Base-by-base conservation (phyloP, 148 eudicot species). In the Diospyros lotus region DNA sequence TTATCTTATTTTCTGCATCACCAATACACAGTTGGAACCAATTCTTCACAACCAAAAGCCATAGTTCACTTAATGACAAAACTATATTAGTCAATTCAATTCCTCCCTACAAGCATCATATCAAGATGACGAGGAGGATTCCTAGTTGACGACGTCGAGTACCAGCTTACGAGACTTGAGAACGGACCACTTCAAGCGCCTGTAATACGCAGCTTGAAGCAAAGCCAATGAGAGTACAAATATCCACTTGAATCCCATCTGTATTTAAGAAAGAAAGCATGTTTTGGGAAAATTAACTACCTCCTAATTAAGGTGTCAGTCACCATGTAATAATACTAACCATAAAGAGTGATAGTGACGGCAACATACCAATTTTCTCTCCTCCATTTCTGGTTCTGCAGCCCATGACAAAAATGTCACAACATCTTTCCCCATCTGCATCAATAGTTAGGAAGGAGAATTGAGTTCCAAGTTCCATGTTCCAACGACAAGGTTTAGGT, bases 301-400 rank as follows among this genome's bases (percentile, higher is more conserved):
- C 61, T 5, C 45, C 28, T 14, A 52, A 28, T 9, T 11, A 12
- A 15, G 5, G 38, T 9, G 48, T 28, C 28, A 28, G 28, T 28
- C 28, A 28, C 28, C 28, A 28, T 28, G 28, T 28, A 28, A 28
- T 28, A 28, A 28, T 28, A 28, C 28, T 28, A 28, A 28, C 28
- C 9, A 8, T 10, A 39, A 0, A 2, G 6, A 17, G 45, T 44
- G 50, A 12, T 17, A 5, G 54, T 41, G 7, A 68, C 61, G 73
- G 6, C 41, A n/a, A 5, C 61, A 65, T 86, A 90, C 96, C 91
- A 93, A 85, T 79, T 93, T 93, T 74, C 97, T 88, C 78, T 93
- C 97, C 80, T 93, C 97, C 95, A 93, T 93, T 85, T 93, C 97
- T 7, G 97, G 97, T 81, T 93, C 93, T 51, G 95, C 97, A 62